These are phyloP conservation scores for Microsporum audouinii DNA, from an alignment of 2,329 filamentous ascomycete species.

Conservation along the genomic window DNA sequence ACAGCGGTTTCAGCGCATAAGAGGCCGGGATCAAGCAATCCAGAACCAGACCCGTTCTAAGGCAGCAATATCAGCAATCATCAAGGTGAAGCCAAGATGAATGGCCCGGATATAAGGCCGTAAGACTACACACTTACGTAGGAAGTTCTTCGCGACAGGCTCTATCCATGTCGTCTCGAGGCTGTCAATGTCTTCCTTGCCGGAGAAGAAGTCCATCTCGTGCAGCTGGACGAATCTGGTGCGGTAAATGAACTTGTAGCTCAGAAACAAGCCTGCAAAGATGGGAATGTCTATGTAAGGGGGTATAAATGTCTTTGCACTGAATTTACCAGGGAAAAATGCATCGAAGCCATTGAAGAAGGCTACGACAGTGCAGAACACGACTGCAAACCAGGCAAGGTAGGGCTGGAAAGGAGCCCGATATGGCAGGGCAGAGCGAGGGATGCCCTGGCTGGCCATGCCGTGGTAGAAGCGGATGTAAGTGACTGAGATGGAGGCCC, in stretches of 20 bases:
- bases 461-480: conserved; percentile 60
- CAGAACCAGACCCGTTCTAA: conserved; percentile 27
- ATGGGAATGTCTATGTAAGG: conserved; percentile 17
- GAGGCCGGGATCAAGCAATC: conserved; percentile 14
- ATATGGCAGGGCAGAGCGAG: conserved; percentile 54
- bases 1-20: background rate
- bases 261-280: conserved; percentile 14
- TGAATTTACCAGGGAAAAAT: conserved; percentile 17
- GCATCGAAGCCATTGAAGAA: conserved; percentile 51
- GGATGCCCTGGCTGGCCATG: conserved; percentile 53
- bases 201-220: conserved; percentile 28
- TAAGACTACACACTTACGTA: conserved; percentile 15
- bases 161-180: conserved; percentile 23
- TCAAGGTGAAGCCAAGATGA: background rate
- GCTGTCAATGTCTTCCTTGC: conserved; percentile 19
- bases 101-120: background rate
- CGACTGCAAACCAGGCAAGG: conserved; percentile 52
- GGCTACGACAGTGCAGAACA: conserved; percentile 43
- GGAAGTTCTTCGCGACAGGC: conserved; percentile 22
- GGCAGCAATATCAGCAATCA: background rate
- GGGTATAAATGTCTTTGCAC: conserved; percentile 16
- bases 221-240: conserved; percentile 13
- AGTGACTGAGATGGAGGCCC: conserved; percentile 26
- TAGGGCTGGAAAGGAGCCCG: conserved; percentile 56
- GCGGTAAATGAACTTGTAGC: conserved; percentile 11